Evolutionary conservation across 140 eudicot genomes (phyloP).

Genomic region (Cichorium intybus): DNA sequence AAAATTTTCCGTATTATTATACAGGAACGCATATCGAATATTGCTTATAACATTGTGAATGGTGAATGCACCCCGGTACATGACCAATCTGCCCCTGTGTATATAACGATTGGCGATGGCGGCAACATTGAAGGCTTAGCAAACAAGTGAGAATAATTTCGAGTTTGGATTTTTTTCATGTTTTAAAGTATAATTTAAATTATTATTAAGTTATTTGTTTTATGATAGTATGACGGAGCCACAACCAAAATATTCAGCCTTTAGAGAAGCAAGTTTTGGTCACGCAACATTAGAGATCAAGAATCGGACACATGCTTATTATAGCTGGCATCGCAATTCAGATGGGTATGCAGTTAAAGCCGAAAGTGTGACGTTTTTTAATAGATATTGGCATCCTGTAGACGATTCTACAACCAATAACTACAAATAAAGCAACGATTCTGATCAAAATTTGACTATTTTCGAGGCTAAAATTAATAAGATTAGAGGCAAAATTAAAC

Average conservation of each 20-base stretch:
- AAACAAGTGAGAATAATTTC: slow-evolving; percentile 24
- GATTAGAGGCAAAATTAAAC: neutral
- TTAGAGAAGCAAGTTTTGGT: slow-evolving; percentile 58
- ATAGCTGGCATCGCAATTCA: slow-evolving; percentile 50
- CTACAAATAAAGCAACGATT: neutral
- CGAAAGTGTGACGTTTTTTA: slow-evolving; percentile 33
- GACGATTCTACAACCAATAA: slow-evolving; percentile 28
- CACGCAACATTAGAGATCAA: slow-evolving; percentile 52
- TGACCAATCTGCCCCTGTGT: slow-evolving; percentile 48
- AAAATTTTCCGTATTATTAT: neutral
- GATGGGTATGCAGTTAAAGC: slow-evolving; percentile 44
- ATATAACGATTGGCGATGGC: slow-evolving; percentile 55
- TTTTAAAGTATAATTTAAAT: neutral
- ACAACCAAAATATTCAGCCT: slow-evolving; percentile 58
- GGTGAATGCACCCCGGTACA: slow-evolving; percentile 36
- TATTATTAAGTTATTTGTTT: neutral
- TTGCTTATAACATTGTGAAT: slow-evolving; percentile 40
- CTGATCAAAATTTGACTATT: too few relatives aligned
- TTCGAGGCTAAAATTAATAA: neutral
- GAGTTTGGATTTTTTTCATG: neutral
- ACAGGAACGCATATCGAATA: slow-evolving; percentile 44
- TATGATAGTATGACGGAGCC: slow-evolving; percentile 43
- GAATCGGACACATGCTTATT: slow-evolving; percentile 54
- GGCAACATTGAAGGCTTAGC: slow-evolving; percentile 54
- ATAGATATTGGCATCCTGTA: slow-evolving; percentile 39